Base-by-base conservation (phyloP, 495 filamentous ascomycete genomes). In the Aspergillus indologenus region DNA sequence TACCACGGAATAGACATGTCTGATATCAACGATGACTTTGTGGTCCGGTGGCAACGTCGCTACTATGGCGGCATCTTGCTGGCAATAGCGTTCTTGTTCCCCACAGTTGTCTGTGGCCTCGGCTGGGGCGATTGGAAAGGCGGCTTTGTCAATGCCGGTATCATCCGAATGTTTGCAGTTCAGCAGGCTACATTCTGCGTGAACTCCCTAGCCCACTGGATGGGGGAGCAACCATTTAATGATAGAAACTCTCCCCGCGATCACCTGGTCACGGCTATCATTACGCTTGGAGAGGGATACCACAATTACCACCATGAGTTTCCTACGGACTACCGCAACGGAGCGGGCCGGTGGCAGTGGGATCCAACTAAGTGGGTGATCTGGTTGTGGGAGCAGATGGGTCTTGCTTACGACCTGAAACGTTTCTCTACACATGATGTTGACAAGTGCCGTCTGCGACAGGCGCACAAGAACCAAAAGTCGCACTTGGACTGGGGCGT, bases 271-370 rank as follows among this genome's bases (percentile, higher is more conserved):
- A 98, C 94, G 45, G 94, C 94, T 49, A 77, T 98, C 15, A 90
- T 96, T 56, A 98, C 94, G 46, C 90, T 98, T 26, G 94, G 94
- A 51, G 94, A 98, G 75, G 94, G 94, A 53, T 98, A 98, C 80
- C 92, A 98, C 84, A 96, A 96, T 81, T 98, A 97, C 86, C 94
- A 98, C 81, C 94, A 98, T 83, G 94, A 29, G 71, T 98, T 98
- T 80, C 94, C 94, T 54, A 94, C 90, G 14, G 94, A 98, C 75
- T 97, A 96, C 88, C 91, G 94, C 71, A 98, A 98, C 74, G 94
- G 92, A 53, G 95, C 97, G 62, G 81, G 96, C 69, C 97, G 92
- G 91, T 89, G 88, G 80, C 94, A 98, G 80, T 98, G 97, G 68
- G 94, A 98, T 76, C 94, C 94, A 20, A 98, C 94, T 73, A 98